Conservation (phyloP, 495 filamentous ascomycete species). For the Trichoderma orchidacearum region DNA sequence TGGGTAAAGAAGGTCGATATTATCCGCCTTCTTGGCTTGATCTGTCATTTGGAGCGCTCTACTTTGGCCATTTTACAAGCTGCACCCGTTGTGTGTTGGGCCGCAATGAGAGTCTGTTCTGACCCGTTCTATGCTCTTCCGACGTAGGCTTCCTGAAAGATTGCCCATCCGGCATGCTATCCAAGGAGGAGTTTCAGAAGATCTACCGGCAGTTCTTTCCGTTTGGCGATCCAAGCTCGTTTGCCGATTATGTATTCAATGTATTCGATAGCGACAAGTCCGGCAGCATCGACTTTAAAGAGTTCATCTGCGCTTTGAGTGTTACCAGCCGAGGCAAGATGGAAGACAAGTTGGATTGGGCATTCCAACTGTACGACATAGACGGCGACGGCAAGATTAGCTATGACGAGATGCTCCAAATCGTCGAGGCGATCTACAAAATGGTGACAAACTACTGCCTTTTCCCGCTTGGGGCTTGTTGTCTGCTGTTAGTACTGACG, state of each 20-base stretch:
- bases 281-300: slow-evolving; percentile 97
- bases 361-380: slow-evolving; percentile 98
- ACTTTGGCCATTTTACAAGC: too few species aligned
- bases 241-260: slow-evolving; percentile 98
- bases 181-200: slow-evolving; percentile 97
- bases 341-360: slow-evolving; percentile 99
- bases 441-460: slow-evolving; percentile 56
- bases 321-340: slow-evolving; percentile 95
- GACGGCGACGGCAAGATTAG: slow-evolving; percentile 98
- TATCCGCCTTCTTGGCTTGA: too few species aligned
- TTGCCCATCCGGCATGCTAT: slow-evolving; percentile 90
- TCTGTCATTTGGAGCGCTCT: too few species aligned
- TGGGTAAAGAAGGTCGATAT: background rate
- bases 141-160: slow-evolving; percentile 86
- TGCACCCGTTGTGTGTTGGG: too few species aligned
- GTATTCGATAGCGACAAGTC: slow-evolving; percentile 97
- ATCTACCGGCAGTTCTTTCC: slow-evolving; percentile 99
- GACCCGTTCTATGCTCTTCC: background rate
- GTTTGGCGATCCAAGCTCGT: slow-evolving; percentile 90
- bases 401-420: slow-evolving; percentile 96
- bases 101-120: background rate
- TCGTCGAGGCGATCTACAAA: slow-evolving; percentile 99
- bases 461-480: background rate
- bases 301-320: slow-evolving; percentile 96
- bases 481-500: background rate